Conservation (phyloP, 257 asterid species). For the Solanum virginianum region DNA sequence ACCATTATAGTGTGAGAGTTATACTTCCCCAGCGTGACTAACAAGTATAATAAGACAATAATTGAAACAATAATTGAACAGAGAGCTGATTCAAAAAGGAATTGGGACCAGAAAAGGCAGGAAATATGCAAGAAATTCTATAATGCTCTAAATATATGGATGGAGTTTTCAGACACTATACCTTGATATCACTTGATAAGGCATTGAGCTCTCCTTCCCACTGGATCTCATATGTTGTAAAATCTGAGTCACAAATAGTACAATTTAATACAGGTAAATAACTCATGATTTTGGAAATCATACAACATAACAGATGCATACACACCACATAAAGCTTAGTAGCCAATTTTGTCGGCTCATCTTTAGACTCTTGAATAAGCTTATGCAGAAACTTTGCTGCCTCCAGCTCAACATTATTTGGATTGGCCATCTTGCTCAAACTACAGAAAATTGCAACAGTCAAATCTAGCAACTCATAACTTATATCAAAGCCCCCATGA, state of each 20-base stretch:
- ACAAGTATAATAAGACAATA: background rate
- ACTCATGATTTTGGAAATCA: background rate
- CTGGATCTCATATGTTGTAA: conserved; percentile 97
- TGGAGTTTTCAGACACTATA: conserved; percentile 10
- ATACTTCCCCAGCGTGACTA: background rate
- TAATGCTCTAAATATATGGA: background rate
- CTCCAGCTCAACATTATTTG: conserved; percentile 91
- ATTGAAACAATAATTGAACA: background rate
- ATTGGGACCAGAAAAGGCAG: background rate
- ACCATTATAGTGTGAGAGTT: background rate
- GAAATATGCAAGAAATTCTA: background rate
- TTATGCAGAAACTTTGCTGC: conserved; percentile 97
- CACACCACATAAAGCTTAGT: conserved; percentile 94
- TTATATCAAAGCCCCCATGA: background rate
- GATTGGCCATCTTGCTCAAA: conserved; percentile 50
- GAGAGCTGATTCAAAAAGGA: background rate
- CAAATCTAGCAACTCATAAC: background rate
- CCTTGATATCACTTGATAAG: conserved; percentile 97
- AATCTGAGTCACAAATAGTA: conserved; percentile 36
- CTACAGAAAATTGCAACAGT: background rate
- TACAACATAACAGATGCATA: conserved; percentile 3
- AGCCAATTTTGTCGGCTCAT: conserved; percentile 93
- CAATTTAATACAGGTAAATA: background rate
- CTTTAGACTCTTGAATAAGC: conserved; percentile 94
- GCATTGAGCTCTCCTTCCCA: conserved; percentile 97